A percentile compares a stretch with the other conserved stretches of the same genome.
These are phyloP conservation scores for Fallopia convolvulus DNA, from an alignment of 148 eudicot genomes.

Conservation along the genomic window DNA sequence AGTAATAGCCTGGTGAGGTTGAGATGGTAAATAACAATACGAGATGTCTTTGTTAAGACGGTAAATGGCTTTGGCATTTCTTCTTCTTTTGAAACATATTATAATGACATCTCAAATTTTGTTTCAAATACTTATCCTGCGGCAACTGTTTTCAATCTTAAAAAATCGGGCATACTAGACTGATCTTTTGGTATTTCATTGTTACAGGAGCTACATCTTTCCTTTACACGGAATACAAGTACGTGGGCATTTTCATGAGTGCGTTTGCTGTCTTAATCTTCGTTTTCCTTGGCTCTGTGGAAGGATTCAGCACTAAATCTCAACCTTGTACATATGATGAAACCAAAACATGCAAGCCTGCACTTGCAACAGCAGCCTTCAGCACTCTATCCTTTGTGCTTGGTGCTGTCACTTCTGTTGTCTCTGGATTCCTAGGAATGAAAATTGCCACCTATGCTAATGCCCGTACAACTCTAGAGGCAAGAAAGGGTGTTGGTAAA, in stretches of 20 bases:
- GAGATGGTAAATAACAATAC: too few relatives aligned
- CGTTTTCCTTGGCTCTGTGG: conserved; percentile 93
- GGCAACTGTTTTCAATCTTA: not conserved
- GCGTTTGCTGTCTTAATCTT: conserved; percentile 80
- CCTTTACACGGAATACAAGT: conserved; percentile 65
- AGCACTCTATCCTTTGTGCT: conserved; percentile 80
- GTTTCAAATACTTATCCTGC: not conserved
- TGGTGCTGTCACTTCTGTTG: conserved; percentile 71
- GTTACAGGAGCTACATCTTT: conserved; percentile 81
- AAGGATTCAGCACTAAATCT: conserved; percentile 75
- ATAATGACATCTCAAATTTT: not conserved
- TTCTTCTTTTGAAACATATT: not conserved
- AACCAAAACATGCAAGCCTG: conserved; percentile 72
- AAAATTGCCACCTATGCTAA: conserved; percentile 93
- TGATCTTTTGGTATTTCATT: not conserved
- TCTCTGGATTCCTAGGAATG: conserved; percentile 96
- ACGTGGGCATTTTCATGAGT: conserved; percentile 84
- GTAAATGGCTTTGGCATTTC: too few relatives aligned
- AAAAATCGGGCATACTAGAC: not conserved
- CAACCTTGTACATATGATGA: conserved; percentile 66
- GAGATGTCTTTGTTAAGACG: too few relatives aligned
- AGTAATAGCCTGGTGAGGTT: too few relatives aligned
- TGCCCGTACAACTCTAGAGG: conserved; percentile 91
- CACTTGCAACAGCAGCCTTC: conserved; percentile 79
- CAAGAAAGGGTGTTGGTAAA: conserved; percentile 92